Evolutionary conservation across 352 stramenopile genomes (phyloP).

Genomic region (Globisporangium ultimum): DNA sequence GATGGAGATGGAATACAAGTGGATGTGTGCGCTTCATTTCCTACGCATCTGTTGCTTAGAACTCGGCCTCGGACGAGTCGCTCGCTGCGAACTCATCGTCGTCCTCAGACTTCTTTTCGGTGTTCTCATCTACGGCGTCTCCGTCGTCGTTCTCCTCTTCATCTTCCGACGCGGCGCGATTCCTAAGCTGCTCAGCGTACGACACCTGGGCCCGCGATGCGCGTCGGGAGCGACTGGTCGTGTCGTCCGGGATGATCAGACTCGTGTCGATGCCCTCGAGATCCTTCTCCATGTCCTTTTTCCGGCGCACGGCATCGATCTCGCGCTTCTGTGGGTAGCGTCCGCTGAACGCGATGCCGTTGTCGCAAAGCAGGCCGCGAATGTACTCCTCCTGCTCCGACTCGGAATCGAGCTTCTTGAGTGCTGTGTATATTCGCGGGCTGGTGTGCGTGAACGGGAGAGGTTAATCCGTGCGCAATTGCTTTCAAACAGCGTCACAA

Average conservation of each 20-base stretch:
- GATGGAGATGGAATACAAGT: background rate
- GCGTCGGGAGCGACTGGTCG: conserved; percentile 11
- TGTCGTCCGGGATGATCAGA: conserved; percentile 53
- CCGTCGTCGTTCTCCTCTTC: conserved; percentile 32
- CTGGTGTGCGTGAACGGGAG: conserved; percentile 18
- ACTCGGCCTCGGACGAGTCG: conserved; percentile 35
- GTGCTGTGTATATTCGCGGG: conserved; percentile 51
- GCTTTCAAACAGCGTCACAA: background rate
- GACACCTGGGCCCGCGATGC: conserved; percentile 1
- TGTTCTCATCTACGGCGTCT: conserved; percentile 14
- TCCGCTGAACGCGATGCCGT: conserved; percentile 47
- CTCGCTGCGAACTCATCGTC: conserved; percentile 13
- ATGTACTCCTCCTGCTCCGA: conserved; percentile 59
- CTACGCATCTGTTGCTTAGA: conserved; percentile 14
- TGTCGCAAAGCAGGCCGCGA: conserved; percentile 44
- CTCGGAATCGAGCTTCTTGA: conserved; percentile 40
- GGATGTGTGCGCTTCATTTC: background rate
- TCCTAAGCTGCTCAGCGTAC: conserved; percentile 8
- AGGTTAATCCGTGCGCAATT: conserved; percentile 4
- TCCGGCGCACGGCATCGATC: conserved; percentile 64
- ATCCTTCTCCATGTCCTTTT: conserved; percentile 63
- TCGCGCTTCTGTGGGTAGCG: conserved; percentile 64
- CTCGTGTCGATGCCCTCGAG: conserved; percentile 82
- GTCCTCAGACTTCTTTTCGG: conserved; percentile 14
- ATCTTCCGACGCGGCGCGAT: conserved; percentile 20